Base-by-base conservation (phyloP, 1,139 yeast genomes). In the Magnusiomyces starmeri region DNA sequence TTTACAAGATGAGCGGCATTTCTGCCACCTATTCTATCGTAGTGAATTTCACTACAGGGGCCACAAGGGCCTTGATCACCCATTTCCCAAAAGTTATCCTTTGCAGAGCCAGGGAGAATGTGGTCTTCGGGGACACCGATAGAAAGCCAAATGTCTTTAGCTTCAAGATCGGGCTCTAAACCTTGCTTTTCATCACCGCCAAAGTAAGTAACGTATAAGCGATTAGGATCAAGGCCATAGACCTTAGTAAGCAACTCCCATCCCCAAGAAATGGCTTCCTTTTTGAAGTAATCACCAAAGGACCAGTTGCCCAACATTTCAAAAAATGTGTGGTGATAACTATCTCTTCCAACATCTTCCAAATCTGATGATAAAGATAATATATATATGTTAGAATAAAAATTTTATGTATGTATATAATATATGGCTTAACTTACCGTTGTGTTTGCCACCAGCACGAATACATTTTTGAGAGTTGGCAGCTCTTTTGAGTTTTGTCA, bases 1-100 rank as follows among this genome's bases (percentile, higher is more conserved):
- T 92, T 92, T 62, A 92, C 99, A 60, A 92, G 76, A 60, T 72
- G 67, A 34, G 97, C 77, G 55, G 97, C 98, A 65, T 92, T 90
- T 74, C 99, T 82, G 53, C 97, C 97, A 18, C 98, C 98, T 59
- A 92, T 88, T 72, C 98, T 82, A 70, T 92, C 99, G 70, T 88
- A 92, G 70, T 92, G 99, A 62, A 92, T 79, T 71, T 92, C 98
- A 20, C 96, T 86, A 74, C 98, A 94, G 49, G 99, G 99, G 58
- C 99, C 99, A 75, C 99, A 92, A 46, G 99, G 99, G 60, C 99
- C 99, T 74, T 90, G 97, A 67, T 94, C 99, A 62, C 99, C 99
- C 99, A 92, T 92, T 75, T 94, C 99, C 99, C 99, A 92, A 70
- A 92, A 92, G 74, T 92, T 92, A 69, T 92, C 99, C 67, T 82